These are phyloP conservation scores for Castanea crenata DNA, from an alignment of 306 rosid species.

Conservation along the genomic window DNA sequence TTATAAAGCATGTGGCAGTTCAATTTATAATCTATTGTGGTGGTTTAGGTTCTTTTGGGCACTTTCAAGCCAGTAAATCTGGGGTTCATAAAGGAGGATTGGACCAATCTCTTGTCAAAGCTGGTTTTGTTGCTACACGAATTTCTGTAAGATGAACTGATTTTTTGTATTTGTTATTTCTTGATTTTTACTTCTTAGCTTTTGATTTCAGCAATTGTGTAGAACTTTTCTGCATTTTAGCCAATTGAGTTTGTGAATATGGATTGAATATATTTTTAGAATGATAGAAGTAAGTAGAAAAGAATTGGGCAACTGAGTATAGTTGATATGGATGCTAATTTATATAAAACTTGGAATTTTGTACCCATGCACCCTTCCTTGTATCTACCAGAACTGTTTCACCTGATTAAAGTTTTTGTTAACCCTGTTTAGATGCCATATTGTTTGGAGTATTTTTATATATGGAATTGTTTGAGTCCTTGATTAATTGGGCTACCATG, in stretches of 20 bases:
- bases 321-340: background rate
- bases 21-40: constrained; percentile 12
- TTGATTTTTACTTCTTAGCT: background rate
- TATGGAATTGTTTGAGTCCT: background rate
- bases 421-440: background rate
- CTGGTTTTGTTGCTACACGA: constrained; percentile 94
- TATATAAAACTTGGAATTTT: background rate
- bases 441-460: background rate
- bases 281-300: background rate
- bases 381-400: background rate
- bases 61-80: constrained; percentile 94
- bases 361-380: background rate
- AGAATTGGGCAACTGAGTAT: background rate
- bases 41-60: constrained; percentile 89
- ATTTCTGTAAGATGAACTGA: constrained; percentile 63
- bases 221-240: background rate
- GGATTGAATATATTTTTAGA: background rate
- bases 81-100: constrained; percentile 92
- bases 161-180: background rate
- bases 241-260: background rate
- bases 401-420: background rate
- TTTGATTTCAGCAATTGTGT: background rate
- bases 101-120: constrained; percentile 78
- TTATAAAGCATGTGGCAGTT: background rate
- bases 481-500: background rate